A percentile compares a stretch with the other conserved stretches of the same genome.
phyloP scores from a whole-genome alignment of 306 rosid species.

The Nissolia schottii region DNA sequence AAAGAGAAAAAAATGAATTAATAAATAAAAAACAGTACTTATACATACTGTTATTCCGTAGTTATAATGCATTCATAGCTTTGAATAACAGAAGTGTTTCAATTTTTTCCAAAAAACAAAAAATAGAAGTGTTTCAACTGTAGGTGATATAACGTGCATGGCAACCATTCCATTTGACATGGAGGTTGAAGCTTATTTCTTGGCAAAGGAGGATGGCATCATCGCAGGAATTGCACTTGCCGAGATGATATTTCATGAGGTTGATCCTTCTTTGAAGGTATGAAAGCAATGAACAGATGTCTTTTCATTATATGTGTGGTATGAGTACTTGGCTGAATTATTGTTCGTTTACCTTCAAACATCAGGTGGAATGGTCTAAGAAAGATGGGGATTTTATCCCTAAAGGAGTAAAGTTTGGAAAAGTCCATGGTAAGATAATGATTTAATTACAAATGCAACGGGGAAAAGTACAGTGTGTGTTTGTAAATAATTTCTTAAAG shows the following conservation, averaged over 20 bases:
- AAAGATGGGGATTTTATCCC: conserved; percentile 73
- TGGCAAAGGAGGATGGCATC: conserved; percentile 88
- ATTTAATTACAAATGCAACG: background rate
- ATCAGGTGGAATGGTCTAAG: conserved; percentile 82
- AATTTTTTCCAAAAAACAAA: too few species aligned
- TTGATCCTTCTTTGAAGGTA: conserved; percentile 86
- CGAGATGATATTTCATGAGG: conserved; percentile 72
- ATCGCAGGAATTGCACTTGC: conserved; percentile 83
- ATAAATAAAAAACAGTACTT: background rate
- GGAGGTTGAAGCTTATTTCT: conserved; percentile 84
- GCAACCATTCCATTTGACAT: conserved; percentile 77
- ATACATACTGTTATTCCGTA: background rate
- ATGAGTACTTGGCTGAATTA: conserved; percentile 18
- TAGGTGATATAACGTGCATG: conserved; percentile 83
- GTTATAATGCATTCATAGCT: background rate
- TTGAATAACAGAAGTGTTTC: conserved; percentile 20
- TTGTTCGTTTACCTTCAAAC: conserved; percentile 20
- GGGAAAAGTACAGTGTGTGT: background rate
- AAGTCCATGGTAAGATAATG: conserved; percentile 60
- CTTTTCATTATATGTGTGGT: conserved; percentile 16
- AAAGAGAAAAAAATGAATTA: too few species aligned
- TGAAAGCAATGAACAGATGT: conserved; percentile 11
- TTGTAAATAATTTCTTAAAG: conserved; percentile 22
- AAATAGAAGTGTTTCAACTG: conserved; percentile 24
- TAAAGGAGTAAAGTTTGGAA: conserved; percentile 84